A percentile compares a stretch with the other conserved stretches of the same genome.
Evolutionary conservation across 495 filamentous ascomycete species (phyloP).

Genomic region (Xylaria venustula): DNA sequence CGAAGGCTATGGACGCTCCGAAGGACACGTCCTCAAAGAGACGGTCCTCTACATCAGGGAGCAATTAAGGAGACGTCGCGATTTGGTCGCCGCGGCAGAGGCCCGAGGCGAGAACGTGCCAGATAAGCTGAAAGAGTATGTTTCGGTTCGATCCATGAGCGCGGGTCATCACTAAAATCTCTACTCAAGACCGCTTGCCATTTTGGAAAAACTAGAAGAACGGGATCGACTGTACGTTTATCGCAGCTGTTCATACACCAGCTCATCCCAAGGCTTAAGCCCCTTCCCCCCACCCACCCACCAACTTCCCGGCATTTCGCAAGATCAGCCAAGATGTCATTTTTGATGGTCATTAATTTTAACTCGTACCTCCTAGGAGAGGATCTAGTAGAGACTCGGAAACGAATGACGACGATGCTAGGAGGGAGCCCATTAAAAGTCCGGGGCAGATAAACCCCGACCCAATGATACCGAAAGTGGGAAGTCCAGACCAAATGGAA

Average conservation of each 20-base stretch:
- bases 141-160: background rate
- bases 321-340: too few relatives aligned
- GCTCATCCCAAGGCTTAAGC: too few relatives aligned
- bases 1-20: slow-evolving; percentile 79
- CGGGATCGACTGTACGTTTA: slow-evolving; percentile 17
- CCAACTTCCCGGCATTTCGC: too few relatives aligned
- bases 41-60: slow-evolving; percentile 71
- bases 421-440: too few relatives aligned
- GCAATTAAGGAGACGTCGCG: slow-evolving; percentile 60
- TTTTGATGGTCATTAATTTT: too few relatives aligned
- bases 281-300: too few relatives aligned
- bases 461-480: too few relatives aligned
- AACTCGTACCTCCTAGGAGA: background rate
- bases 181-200: slow-evolving; percentile 3
- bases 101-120: slow-evolving; percentile 57
- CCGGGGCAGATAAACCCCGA: too few relatives aligned
- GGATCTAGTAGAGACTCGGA: slow-evolving; percentile 7
- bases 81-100: slow-evolving; percentile 62
- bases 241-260: background rate
- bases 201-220: slow-evolving; percentile 21
- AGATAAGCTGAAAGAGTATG: slow-evolving; percentile 26
- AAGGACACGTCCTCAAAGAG: slow-evolving; percentile 75
- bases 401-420: slow-evolving; percentile 18
- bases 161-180: background rate
- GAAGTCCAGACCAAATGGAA: too few relatives aligned